A percentile compares a stretch with the other conserved stretches of the same genome.
phyloP scores from a whole-genome alignment of 768 basidiomycete species.

The Termitomyces sp. region DNA sequence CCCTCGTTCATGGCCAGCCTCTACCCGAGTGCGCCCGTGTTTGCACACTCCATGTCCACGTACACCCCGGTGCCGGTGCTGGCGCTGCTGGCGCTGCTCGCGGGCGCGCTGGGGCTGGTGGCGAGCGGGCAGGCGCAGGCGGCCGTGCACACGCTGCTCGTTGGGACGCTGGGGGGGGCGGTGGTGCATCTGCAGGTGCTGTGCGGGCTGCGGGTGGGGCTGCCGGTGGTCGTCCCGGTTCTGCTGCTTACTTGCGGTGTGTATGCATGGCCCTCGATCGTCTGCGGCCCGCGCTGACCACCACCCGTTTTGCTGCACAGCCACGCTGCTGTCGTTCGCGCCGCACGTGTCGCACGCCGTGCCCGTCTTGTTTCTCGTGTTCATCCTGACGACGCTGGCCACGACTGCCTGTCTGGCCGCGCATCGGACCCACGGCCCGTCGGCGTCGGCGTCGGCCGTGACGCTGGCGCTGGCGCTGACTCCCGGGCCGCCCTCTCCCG shows the following conservation, averaged over 20 bases:
- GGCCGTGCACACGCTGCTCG: slow-evolving; percentile 8
- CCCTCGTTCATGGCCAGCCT: too few relatives aligned
- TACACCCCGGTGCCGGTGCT: slow-evolving; percentile 11
- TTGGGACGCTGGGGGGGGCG: slow-evolving; percentile 4
- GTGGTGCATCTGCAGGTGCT: slow-evolving; percentile 9
- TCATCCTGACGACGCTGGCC: slow-evolving; percentile 3
- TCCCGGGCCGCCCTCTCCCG: not conserved
- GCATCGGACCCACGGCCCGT: too few relatives aligned
- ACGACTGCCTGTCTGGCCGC: not conserved
- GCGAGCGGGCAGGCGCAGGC: slow-evolving; percentile 4
- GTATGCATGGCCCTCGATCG: not conserved
- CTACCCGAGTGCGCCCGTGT: too few relatives aligned
- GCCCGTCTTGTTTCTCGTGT: slow-evolving; percentile 3
- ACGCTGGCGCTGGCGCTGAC: not conserved
- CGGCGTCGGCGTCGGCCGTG: too few relatives aligned
- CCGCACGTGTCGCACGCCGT: not conserved
- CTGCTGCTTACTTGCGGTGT: slow-evolving; percentile 6
- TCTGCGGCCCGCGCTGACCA: too few relatives aligned
- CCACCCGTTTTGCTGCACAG: not conserved
- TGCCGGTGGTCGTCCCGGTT: not conserved
- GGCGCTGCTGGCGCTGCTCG: slow-evolving; percentile 3
- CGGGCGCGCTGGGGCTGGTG: not conserved
- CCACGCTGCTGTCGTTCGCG: slow-evolving; percentile 2
- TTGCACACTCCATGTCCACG: not conserved
- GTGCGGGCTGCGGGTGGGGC: not conserved